phyloP scores from a whole-genome alignment of 192 early-diverging fungal genomes.

The Entophlyctis helioformis region DNA sequence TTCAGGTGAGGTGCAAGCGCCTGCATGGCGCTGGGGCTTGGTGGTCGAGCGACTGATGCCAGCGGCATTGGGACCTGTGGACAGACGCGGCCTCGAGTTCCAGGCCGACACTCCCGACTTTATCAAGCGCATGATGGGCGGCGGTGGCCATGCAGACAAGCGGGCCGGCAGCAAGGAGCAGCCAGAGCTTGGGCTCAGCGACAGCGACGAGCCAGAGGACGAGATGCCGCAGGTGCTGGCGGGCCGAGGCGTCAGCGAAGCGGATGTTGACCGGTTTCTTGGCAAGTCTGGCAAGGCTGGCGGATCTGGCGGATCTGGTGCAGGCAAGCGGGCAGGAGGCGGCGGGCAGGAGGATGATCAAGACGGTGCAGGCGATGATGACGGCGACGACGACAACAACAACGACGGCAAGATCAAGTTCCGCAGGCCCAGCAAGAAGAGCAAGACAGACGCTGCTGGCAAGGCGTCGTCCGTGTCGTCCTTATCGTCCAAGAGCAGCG shows the following conservation, averaged over 20 bases:
- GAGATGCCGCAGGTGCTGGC: conserved; percentile 5
- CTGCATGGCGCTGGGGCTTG: no score
- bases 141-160: no score
- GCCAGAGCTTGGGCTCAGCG: background rate
- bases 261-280: conserved; percentile 9
- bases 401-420: conserved; percentile 4
- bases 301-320: no score
- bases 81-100: no score
- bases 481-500: no score
- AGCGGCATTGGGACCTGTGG: no score
- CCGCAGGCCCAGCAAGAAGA: conserved; percentile 2
- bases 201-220: background rate
- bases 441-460: background rate
- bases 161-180: conserved; percentile 2
- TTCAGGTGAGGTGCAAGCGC: no score
- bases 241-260: conserved; percentile 10
- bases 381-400: background rate
- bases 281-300: conserved; percentile 1
- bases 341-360: no score
- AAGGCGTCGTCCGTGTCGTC: no score
- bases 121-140: no score
- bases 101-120: conserved; percentile 12
- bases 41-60: no score
- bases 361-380: background rate
- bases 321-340: no score